Percentiles rank a stretch among this genome's conserved stretches.
phyloP scores from a whole-genome alignment of 768 basidiomycete species.

The Hemileccinum impolitum region DNA sequence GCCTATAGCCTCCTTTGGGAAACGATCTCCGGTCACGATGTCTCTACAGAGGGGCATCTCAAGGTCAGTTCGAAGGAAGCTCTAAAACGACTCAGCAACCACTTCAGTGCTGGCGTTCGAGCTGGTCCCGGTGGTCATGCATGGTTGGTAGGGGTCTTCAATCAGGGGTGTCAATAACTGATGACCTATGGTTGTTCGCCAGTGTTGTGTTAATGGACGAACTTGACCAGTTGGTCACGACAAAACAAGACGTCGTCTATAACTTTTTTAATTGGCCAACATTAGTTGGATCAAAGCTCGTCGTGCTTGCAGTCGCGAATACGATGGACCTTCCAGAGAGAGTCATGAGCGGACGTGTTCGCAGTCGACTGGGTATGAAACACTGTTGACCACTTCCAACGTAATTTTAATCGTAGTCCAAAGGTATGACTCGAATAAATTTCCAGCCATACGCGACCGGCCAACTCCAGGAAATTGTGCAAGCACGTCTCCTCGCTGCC shows the following conservation, averaged over 20 bases:
- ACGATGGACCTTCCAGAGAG: conserved; percentile 98
- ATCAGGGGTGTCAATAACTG: not conserved
- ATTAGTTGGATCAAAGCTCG: conserved; percentile 77
- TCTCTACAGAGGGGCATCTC: conserved; percentile 56
- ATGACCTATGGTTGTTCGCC: conserved; percentile 4
- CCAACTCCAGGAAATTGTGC: conserved; percentile 83
- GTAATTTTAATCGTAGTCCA: not conserved
- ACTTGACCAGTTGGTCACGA: conserved; percentile 92
- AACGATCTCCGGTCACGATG: conserved; percentile 79
- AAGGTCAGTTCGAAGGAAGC: conserved; percentile 78
- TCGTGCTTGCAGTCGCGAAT: conserved; percentile 96
- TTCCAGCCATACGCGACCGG: conserved; percentile 83
- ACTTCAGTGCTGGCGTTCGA: conserved; percentile 66
- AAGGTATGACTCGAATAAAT: conserved; percentile 88
- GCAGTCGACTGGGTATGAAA: conserved; percentile 79
- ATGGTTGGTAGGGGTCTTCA: conserved; percentile 52
- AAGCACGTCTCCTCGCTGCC: conserved; percentile 68
- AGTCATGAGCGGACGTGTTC: conserved; percentile 87
- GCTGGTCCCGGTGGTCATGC: conserved; percentile 83
- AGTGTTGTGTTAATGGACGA: conserved; percentile 99
- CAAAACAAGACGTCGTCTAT: conserved; percentile 97
- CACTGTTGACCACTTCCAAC: not conserved
- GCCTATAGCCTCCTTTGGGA: conserved; percentile 94
- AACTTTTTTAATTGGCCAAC: conserved; percentile 99
- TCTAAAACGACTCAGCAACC: conserved; percentile 67